A percentile compares a stretch with the other conserved stretches of the same genome.
These are phyloP conservation scores for Magnusiomyces starmeri DNA, from an alignment of 1,139 yeast genomes.

Conservation along the genomic window DNA sequence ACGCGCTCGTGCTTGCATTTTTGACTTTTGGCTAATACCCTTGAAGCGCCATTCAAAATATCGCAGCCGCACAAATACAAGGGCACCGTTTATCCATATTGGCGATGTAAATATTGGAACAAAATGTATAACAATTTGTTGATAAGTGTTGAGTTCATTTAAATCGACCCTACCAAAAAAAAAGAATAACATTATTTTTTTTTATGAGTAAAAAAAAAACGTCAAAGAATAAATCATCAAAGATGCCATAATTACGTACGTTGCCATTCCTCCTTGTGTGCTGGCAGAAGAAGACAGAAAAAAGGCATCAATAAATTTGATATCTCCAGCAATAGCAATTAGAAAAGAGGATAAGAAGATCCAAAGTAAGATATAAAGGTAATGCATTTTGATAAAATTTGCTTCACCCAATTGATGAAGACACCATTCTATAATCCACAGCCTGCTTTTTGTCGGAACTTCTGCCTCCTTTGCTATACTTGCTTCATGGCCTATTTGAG, in stretches of 20 bases:
- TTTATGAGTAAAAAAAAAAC: not conserved
- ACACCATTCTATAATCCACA: conserved; percentile 29
- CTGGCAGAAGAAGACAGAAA: conserved; percentile 69
- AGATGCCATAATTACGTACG: conserved; percentile 29
- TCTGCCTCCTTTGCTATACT: not conserved
- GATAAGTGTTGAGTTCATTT: conserved; percentile 29
- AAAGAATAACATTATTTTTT: too few relatives aligned
- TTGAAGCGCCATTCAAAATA: conserved; percentile 80
- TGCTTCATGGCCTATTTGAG: not conserved
- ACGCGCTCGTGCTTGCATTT: conserved; percentile 44
- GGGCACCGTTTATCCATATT: conserved; percentile 67
- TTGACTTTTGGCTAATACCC: conserved; percentile 67
- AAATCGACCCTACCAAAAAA: conserved; percentile 2
- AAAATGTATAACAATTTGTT: conserved; percentile 47
- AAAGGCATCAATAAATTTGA: conserved; percentile 69
- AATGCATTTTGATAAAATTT: conserved; percentile 13
- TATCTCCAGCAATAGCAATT: conserved; percentile 41
- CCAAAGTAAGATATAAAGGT: conserved; percentile 9
- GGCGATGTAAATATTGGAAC: conserved; percentile 70
- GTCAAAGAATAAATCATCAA: not conserved
- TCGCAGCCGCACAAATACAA: conserved; percentile 11
- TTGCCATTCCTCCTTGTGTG: conserved; percentile 89
- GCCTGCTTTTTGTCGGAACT: conserved; percentile 43
- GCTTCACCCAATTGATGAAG: conserved; percentile 6
- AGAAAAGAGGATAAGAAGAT: conserved; percentile 34